Conservation (phyloP, 73 alveolate species). For the Paramecium pentaurelia region DNA sequence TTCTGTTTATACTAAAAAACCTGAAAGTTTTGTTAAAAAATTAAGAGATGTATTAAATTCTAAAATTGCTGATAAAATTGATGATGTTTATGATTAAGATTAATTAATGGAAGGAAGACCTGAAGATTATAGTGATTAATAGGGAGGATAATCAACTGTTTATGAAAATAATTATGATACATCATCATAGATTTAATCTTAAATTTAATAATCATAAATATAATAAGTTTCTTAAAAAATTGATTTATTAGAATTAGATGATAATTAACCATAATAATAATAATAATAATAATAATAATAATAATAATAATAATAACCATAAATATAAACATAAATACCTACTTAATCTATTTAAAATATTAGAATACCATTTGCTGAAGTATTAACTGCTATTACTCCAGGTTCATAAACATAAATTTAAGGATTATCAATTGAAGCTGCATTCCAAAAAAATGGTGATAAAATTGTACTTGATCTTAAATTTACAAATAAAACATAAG, state of each 20-base stretch:
- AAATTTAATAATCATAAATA: not conserved
- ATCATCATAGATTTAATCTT: not conserved
- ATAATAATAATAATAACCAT: not conserved
- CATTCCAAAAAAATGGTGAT: constrained; percentile 16
- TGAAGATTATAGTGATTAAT: not conserved
- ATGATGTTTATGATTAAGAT: constrained; percentile 62
- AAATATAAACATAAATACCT: not conserved
- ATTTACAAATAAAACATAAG: not conserved
- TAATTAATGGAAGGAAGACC: not conserved
- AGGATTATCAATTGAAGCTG: constrained; percentile 37
- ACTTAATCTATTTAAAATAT: not conserved
- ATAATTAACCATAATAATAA: not conserved
- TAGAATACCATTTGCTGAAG: constrained; percentile 22
- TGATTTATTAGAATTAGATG: constrained; percentile 28
- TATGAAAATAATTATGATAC: not conserved
- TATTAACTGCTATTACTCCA: not conserved
- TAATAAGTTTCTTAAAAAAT: not conserved
- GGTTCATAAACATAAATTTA: not conserved
- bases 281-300: not conserved
- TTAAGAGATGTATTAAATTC: constrained; percentile 82
- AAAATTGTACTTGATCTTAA: constrained; percentile 8
- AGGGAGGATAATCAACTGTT: not conserved
- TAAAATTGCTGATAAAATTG: constrained; percentile 75
- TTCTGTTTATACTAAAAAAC: constrained; percentile 93
- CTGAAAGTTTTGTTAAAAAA: constrained; percentile 93